phyloP scores from a whole-genome alignment of 139 green algal species.

The Closterium sp. region DNA sequence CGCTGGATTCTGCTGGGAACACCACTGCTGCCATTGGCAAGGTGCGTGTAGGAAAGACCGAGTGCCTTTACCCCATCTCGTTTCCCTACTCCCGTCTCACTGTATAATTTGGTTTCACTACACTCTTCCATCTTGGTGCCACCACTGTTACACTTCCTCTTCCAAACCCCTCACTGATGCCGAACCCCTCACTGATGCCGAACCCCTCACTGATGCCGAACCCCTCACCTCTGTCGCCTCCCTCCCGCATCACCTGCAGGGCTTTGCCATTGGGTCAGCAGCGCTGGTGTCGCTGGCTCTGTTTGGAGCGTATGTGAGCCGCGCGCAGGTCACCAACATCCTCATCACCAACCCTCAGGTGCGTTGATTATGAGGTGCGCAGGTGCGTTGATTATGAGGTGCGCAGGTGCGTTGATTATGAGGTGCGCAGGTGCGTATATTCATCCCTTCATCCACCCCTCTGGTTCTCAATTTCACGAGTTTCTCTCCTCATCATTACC shows the following conservation, averaged over 20 bases:
- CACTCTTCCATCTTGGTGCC: background rate
- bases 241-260: constrained; percentile 41
- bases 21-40: constrained; percentile 71
- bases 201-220: no score
- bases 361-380: no score
- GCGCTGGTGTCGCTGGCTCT: constrained; percentile 63
- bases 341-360: constrained; percentile 50
- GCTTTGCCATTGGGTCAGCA: constrained; percentile 71
- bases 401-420: no score
- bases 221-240: background rate
- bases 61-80: constrained; percentile 52
- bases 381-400: no score
- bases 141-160: background rate
- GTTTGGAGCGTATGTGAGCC: constrained; percentile 66
- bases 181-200: no score
- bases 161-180: background rate
- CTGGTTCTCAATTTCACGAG: no score
- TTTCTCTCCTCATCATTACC: no score
- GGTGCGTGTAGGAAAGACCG: constrained; percentile 83
- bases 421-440: no score
- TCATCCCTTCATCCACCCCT: no score
- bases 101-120: background rate
- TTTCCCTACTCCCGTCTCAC: background rate
- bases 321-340: constrained; percentile 53
- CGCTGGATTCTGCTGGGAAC: constrained; percentile 67